A percentile compares a stretch with the other conserved stretches of the same genome.
phyloP scores from a whole-genome alignment of 768 basidiomycete genomes.

The Thelephora ganbajun region DNA sequence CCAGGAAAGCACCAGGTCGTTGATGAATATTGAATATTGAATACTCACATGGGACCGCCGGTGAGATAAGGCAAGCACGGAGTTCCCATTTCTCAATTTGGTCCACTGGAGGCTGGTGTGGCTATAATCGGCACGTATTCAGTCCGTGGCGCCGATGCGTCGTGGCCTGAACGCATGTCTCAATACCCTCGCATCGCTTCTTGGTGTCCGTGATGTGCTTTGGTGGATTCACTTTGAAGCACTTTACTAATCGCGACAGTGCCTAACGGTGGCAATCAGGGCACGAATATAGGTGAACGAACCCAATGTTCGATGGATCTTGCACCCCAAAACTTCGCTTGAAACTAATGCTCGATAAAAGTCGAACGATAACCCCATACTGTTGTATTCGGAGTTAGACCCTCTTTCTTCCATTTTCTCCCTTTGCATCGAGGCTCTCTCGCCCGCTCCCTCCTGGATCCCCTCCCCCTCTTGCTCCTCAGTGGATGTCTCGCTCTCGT shows the following conservation, averaged over 20 bases:
- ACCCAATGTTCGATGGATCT: neutral
- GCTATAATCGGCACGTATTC: constrained; percentile 68
- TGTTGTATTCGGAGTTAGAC: too few species aligned
- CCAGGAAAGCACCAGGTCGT: too few species aligned
- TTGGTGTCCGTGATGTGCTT: constrained; percentile 68
- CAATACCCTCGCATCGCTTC: constrained; percentile 73
- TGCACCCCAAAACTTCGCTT: too few species aligned
- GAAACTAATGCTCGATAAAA: too few species aligned
- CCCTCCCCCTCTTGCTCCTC: too few species aligned
- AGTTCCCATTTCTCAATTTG: constrained; percentile 6
- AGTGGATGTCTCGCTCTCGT: too few species aligned
- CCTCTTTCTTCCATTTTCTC: too few species aligned
- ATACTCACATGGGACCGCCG: too few species aligned
- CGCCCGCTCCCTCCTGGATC: too few species aligned
- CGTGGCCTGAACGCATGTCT: constrained; percentile 71
- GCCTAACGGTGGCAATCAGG: constrained; percentile 25
- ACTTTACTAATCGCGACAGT: neutral
- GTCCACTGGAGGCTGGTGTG: constrained; percentile 61
- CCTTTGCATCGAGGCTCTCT: too few species aligned
- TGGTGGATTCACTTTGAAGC: constrained; percentile 35
- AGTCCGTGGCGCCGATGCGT: constrained; percentile 32
- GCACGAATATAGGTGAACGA: constrained; percentile 62
- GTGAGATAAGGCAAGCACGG: constrained; percentile 42
- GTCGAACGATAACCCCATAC: too few species aligned
- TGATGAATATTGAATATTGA: too few species aligned